Evolutionary conservation across 495 filamentous ascomycete species (phyloP).

Genomic region (Trichoderma asperelloides): DNA sequence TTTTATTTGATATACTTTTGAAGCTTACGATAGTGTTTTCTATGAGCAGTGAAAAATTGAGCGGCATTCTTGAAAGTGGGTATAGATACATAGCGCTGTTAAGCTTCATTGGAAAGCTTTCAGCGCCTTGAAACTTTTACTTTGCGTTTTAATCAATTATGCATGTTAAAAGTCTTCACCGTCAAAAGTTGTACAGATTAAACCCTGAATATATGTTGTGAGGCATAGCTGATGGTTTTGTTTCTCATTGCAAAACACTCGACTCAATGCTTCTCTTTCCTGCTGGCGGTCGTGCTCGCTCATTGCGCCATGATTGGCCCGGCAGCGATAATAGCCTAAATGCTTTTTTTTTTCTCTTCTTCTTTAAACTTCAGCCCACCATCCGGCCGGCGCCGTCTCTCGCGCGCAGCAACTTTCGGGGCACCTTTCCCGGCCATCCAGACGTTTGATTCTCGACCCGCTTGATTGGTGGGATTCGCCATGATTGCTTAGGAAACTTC

Average conservation of each 20-base stretch:
- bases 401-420: background rate
- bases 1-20: background rate
- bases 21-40: background rate
- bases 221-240: too few relatives aligned
- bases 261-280: background rate
- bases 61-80: background rate
- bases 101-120: background rate
- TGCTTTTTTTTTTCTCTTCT: background rate
- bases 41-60: background rate
- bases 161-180: too few relatives aligned
- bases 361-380: background rate
- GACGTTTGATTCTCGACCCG: background rate
- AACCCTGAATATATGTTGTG: too few relatives aligned
- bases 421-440: background rate
- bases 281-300: background rate
- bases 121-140: too few relatives aligned
- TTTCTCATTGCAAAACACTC: too few relatives aligned
- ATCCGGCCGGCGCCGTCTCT: background rate
- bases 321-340: background rate
- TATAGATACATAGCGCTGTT: background rate
- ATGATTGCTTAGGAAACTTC: background rate
- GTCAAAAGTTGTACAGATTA: too few relatives aligned
- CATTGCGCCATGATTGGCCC: too few relatives aligned
- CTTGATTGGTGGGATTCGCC: constrained; percentile 11
- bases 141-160: too few relatives aligned